Conservation (phyloP, 768 basidiomycete species). For the Amylocystis lapponica region DNA sequence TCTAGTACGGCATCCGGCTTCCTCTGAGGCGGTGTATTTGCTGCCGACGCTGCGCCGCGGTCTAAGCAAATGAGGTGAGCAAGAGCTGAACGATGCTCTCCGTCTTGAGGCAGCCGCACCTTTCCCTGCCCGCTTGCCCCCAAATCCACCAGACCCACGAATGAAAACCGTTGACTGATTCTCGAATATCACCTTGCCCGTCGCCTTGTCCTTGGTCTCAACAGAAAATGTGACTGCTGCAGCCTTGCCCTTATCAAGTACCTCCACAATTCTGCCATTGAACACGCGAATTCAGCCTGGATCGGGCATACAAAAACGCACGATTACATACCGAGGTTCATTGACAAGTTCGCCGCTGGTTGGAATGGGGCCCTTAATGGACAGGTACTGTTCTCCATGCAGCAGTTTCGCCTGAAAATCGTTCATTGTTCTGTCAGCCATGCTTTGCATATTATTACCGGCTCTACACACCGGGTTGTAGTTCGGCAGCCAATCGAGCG, state of each 20-base stretch:
- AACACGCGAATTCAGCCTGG: neutral
- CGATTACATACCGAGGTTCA: constrained; percentile 51
- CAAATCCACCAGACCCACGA: constrained; percentile 94
- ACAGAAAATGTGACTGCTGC: constrained; percentile 79
- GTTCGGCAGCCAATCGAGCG: constrained; percentile 88
- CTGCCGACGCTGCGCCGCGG: constrained; percentile 82
- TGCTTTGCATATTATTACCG: neutral
- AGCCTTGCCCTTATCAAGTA: constrained; percentile 89
- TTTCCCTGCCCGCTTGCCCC: constrained; percentile 78
- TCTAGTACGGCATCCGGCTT: constrained; percentile 81
- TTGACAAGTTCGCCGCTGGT: constrained; percentile 77
- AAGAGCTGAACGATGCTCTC: neutral
- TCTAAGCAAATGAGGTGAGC: constrained; percentile 41
- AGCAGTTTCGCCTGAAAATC: constrained; percentile 78
- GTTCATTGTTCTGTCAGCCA: no score
- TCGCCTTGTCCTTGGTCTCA: constrained; percentile 72
- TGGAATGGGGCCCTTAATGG: constrained; percentile 82
- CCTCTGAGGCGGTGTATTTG: constrained; percentile 76
- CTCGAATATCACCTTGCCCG: constrained; percentile 82
- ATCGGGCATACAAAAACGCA: neutral
- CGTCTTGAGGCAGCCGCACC: constrained; percentile 40
- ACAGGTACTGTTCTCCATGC: constrained; percentile 94
- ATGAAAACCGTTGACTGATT: constrained; percentile 90
- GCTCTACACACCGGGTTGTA: constrained; percentile 81
- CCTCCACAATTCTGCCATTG: constrained; percentile 58